Percentiles rank a stretch among this genome's conserved stretches.
These are phyloP conservation scores for Colletotrichum coccodes DNA, from an alignment of 2,329 filamentous ascomycete species.

Conservation along the genomic window DNA sequence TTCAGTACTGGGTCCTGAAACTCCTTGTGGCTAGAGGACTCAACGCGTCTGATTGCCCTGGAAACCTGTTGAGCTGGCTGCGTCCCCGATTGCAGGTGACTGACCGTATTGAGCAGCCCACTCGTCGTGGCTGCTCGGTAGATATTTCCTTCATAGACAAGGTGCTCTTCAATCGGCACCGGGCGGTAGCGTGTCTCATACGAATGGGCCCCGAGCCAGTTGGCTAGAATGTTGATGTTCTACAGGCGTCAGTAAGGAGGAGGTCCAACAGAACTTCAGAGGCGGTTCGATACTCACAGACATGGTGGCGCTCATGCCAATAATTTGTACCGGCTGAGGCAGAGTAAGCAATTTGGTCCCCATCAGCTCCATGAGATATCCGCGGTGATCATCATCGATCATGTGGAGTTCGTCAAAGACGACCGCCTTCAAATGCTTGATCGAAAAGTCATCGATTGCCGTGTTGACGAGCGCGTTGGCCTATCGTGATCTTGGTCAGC, in stretches of 20 bases:
- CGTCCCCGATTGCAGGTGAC: constrained; percentile 54
- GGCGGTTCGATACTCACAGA: constrained; percentile 59
- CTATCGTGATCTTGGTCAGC: constrained; percentile 48
- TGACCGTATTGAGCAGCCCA: constrained; percentile 66
- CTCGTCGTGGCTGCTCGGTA: constrained; percentile 71
- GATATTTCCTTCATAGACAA: constrained; percentile 76
- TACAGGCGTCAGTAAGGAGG: constrained; percentile 41
- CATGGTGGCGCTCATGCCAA: constrained; percentile 84
- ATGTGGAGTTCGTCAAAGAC: constrained; percentile 86
- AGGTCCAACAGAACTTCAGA: neutral
- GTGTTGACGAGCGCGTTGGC: constrained; percentile 80
- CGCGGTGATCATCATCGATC: constrained; percentile 80
- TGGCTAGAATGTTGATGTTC: constrained; percentile 76
- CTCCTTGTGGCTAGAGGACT: constrained; percentile 67
- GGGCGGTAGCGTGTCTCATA: constrained; percentile 80
- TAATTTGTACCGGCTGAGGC: constrained; percentile 73
- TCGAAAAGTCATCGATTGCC: constrained; percentile 76
- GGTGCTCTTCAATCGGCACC: constrained; percentile 79
- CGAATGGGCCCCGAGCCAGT: constrained; percentile 76
- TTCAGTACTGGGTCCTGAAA: constrained; percentile 74
- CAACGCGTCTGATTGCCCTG: constrained; percentile 59
- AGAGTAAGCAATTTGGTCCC: constrained; percentile 78
- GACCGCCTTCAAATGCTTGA: constrained; percentile 72
- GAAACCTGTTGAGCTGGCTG: constrained; percentile 46
- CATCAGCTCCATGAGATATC: constrained; percentile 80